A percentile compares a stretch with the other conserved stretches of the same genome.
Conservation (phyloP, 2,329 filamentous ascomycete genomes). For the Hypoxylon rubiginosum region DNA sequence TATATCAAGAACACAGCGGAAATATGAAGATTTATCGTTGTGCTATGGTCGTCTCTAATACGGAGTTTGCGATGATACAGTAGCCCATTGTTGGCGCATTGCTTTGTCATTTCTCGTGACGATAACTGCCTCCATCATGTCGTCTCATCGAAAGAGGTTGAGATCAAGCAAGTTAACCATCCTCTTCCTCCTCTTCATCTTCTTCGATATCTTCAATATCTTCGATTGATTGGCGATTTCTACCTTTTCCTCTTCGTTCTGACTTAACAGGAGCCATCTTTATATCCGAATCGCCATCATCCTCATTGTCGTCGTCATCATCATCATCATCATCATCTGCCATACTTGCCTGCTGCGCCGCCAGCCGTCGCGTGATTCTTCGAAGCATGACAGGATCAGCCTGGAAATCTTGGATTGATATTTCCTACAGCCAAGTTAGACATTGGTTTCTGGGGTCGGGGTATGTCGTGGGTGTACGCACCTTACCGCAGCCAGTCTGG, state of each 20-base stretch:
- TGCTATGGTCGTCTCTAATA: not conserved
- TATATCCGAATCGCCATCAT: constrained; percentile 49
- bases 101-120: not conserved
- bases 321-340: constrained; percentile 61
- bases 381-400: constrained; percentile 69
- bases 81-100: not conserved
- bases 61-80: not conserved
- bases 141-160: not conserved
- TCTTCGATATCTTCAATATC: constrained; percentile 34
- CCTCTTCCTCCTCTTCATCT: constrained; percentile 24
- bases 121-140: not conserved
- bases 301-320: constrained; percentile 58
- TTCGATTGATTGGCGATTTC: constrained; percentile 36
- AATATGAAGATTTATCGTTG: not conserved
- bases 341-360: constrained; percentile 56
- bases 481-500: constrained; percentile 72
- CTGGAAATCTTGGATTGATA: constrained; percentile 67
- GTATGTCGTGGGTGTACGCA: constrained; percentile 46
- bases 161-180: constrained; percentile 1
- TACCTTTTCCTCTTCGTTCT: constrained; percentile 36
- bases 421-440: constrained; percentile 54
- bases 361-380: constrained; percentile 66
- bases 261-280: constrained; percentile 40
- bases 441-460: constrained; percentile 14
- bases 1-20: not conserved